phyloP scores from a whole-genome alignment of 306 rosid genomes.

The Lotus japonicus region DNA sequence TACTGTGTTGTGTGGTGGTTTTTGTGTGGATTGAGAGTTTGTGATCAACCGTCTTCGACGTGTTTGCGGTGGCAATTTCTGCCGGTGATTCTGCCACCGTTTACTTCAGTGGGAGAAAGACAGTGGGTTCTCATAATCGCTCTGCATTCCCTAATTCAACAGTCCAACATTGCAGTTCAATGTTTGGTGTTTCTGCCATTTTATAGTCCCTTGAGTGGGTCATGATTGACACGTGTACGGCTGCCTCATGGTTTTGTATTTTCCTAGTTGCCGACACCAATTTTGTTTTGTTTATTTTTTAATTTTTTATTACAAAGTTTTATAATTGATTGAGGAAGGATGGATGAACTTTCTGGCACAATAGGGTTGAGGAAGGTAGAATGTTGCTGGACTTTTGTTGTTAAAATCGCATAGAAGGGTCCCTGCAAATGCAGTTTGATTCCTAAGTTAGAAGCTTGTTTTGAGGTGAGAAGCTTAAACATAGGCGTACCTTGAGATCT shows the following conservation, averaged over 20 bases:
- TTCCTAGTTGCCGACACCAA: not conserved
- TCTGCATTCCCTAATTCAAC: constrained; percentile 60
- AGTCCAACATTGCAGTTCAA: not conserved
- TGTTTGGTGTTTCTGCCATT: not conserved
- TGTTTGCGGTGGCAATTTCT: constrained; percentile 92
- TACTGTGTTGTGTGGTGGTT: too few relatives aligned
- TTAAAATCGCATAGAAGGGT: too few relatives aligned
- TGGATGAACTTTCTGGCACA: too few relatives aligned
- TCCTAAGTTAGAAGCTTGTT: too few relatives aligned
- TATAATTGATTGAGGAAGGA: too few relatives aligned
- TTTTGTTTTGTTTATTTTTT: too few relatives aligned
- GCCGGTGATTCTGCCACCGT: constrained; percentile 44
- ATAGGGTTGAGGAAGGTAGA: too few relatives aligned
- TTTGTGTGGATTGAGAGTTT: not conserved
- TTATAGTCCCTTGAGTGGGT: not conserved
- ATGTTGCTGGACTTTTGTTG: too few relatives aligned
- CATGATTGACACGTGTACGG: constrained; percentile 21
- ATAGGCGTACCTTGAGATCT: too few relatives aligned
- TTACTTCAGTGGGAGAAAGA: constrained; percentile 35
- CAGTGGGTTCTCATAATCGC: constrained; percentile 50
- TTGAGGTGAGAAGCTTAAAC: too few relatives aligned
- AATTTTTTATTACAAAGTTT: too few relatives aligned
- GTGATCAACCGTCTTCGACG: constrained; percentile 90
- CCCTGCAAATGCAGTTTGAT: too few relatives aligned
- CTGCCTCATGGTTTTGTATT: not conserved